Percentiles rank a stretch among this genome's conserved stretches.
Evolutionary conservation across 1,139 yeast species (phyloP).

Genomic region (Debaryomycetaceae sp.): DNA sequence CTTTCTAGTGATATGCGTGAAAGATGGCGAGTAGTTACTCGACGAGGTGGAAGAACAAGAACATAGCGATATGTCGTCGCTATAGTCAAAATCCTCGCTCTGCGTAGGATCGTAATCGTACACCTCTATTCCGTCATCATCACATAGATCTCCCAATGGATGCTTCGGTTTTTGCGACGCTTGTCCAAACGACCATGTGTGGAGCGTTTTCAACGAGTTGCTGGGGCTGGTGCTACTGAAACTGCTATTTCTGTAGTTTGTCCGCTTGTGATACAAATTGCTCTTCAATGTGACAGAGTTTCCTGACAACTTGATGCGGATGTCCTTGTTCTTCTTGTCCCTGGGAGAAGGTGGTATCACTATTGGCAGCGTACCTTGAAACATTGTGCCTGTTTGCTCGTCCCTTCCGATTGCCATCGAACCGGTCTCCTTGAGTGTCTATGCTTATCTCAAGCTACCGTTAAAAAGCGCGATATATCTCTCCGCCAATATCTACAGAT

Average conservation of each 20-base stretch:
- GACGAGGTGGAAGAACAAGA: constrained; percentile 4
- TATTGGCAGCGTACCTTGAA: neutral
- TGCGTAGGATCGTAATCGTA: constrained; percentile 1
- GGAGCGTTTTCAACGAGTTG: neutral
- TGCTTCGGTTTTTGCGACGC: neutral
- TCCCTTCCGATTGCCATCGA: neutral
- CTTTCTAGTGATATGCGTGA: neutral
- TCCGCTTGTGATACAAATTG: neutral
- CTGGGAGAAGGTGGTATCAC: neutral
- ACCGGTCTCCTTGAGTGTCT: neutral
- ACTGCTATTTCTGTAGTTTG: neutral
- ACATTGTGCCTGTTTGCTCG: neutral
- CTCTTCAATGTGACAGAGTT: neutral
- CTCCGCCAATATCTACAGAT: neutral
- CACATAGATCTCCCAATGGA: constrained; percentile 1
- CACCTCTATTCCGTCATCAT: neutral
- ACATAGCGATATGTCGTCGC: constrained; percentile 8
- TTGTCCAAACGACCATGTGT: neutral
- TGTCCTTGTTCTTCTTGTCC: neutral
- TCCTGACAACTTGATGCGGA: neutral
- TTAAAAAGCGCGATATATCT: too few relatives aligned
- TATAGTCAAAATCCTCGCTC: constrained; percentile 4
- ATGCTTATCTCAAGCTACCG: too few relatives aligned
- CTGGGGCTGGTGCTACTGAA: neutral
- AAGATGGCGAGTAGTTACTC: neutral